Evolutionary conservation across 257 asterid species (phyloP).

Genomic region (Ballota nigra): DNA sequence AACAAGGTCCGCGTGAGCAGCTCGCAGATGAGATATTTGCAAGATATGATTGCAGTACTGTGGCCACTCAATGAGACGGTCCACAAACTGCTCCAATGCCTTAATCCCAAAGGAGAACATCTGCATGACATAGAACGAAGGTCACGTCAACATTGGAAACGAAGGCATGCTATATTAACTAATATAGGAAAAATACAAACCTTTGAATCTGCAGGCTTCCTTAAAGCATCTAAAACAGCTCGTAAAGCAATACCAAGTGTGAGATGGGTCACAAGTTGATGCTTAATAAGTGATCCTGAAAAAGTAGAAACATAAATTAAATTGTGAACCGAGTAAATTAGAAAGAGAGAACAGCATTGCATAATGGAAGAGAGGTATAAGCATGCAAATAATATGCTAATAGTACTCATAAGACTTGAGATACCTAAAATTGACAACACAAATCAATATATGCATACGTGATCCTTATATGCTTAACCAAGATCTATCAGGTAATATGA

Average conservation of each 20-base stretch:
- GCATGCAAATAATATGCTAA: not conserved
- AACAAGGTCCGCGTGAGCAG: conserved; percentile 65
- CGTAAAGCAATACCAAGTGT: conserved; percentile 95
- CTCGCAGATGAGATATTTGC: conserved; percentile 95
- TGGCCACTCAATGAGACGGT: conserved; percentile 97
- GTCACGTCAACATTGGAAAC: conserved; percentile 20
- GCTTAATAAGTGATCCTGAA: conserved; percentile 89
- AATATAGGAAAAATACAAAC: conserved; percentile 36
- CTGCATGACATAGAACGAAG: conserved; percentile 41
- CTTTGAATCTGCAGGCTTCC: conserved; percentile 91
- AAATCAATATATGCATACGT: not conserved
- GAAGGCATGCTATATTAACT: not conserved
- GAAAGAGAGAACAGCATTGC: not conserved
- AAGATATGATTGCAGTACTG: conserved; percentile 93
- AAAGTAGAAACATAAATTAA: conserved; percentile 19
- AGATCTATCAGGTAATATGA: conserved; percentile 10
- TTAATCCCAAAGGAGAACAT: conserved; percentile 89
- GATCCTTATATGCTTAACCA: conserved; percentile 1
- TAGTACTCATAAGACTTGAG: not conserved
- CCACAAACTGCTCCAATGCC: conserved; percentile 93
- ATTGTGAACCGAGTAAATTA: not conserved
- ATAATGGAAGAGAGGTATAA: conserved; percentile 10
- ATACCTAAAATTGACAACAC: not conserved
- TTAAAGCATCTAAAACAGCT: conserved; percentile 88
- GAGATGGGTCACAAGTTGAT: conserved; percentile 87